Evolutionary conservation across 148 eudicot species (phyloP), one percentile per base, ranked within the genome.

Genomic region (Diospyros kaki): DNA sequence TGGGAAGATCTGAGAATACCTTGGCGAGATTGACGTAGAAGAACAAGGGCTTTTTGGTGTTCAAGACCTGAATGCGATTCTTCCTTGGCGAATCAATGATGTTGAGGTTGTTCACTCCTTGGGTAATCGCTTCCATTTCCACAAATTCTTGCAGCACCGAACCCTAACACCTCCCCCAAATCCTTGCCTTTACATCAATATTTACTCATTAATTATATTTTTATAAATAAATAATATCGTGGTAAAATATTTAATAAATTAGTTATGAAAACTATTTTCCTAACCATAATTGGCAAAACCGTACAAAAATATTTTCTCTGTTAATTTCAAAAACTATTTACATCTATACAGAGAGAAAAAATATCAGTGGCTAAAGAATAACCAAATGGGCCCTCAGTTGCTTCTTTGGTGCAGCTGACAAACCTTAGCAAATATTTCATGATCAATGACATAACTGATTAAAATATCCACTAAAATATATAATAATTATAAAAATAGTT

Each of bases 11-110:
- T 4, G 38, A 38, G 4, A 39, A 3, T 38, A 89, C 92, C 88
- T 89, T 89, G 52, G 92, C 88, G 61, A 89, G 90, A 88, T 88
- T 89, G 71, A 89, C 90, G 59, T 89, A 87, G 86, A 89, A 89
- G 17, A 89, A 89, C 51, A 89, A 79, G 75, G 89, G 92, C 44
- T 86, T 89, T 64, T 89, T 89, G 72, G 92, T 86, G 73, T 87
- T 85, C 40, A 90, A 89, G 71, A 89, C 92, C 65, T 89, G 92
- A 72, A 89, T 89, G 9, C 90, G 87, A 52, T 87, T 89, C 83
- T 82, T 89, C 78, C 82, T 85, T 12, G 64, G 75, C 38, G 76
- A 58, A 77, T 86, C 92, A 45, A 12, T 64, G 58, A 89, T 69
- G 78, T 71, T 78, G 46, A 89, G 75, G 46, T 80, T 83, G 75